A percentile compares a stretch with the other conserved stretches of the same genome.
phyloP scores from a whole-genome alignment of 2,329 filamentous ascomycete genomes.

The Leptodontidium sp. region DNA sequence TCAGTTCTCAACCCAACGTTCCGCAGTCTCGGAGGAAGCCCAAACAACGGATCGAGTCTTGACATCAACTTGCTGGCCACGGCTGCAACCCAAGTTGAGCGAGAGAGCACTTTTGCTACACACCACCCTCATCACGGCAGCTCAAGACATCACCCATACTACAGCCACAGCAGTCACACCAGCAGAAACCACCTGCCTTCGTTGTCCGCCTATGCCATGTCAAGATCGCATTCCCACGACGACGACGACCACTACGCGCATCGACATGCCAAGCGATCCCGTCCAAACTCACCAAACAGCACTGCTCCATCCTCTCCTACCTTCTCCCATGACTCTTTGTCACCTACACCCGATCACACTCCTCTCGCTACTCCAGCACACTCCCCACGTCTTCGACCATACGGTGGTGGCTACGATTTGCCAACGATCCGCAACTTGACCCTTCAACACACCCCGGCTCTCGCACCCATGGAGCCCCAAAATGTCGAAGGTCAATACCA shows the following conservation, averaged over 20 bases:
- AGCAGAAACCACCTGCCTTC: conserved; percentile 55
- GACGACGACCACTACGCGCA: too few relatives aligned
- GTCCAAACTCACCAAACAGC: conserved; percentile 93
- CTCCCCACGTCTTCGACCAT: conserved; percentile 86
- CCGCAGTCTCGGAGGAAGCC: conserved; percentile 53
- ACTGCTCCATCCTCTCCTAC: conserved; percentile 96
- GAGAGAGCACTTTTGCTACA: conserved; percentile 54
- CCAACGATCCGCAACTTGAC: conserved; percentile 80
- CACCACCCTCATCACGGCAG: conserved; percentile 50
- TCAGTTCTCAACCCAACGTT: conserved; percentile 57
- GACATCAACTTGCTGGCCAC: conserved; percentile 69
- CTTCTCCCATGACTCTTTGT: conserved; percentile 90
- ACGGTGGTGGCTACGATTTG: conserved; percentile 63
- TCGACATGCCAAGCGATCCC: conserved; percentile 80
- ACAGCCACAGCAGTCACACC: conserved; percentile 49
- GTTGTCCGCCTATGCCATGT: conserved; percentile 92
- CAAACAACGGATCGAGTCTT: conserved; percentile 46
- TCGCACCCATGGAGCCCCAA: conserved; percentile 71
- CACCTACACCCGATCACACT: conserved; percentile 88
- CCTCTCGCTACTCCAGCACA: conserved; percentile 96
- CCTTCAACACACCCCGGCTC: conserved; percentile 69
- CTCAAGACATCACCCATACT: conserved; percentile 63
- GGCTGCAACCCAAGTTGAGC: conserved; percentile 68
- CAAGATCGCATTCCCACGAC: conserved; percentile 83
- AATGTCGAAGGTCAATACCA: conserved; percentile 45